Base-by-base conservation (phyloP, 169 alveolate genomes). In the Plasmodium relictum region DNA sequence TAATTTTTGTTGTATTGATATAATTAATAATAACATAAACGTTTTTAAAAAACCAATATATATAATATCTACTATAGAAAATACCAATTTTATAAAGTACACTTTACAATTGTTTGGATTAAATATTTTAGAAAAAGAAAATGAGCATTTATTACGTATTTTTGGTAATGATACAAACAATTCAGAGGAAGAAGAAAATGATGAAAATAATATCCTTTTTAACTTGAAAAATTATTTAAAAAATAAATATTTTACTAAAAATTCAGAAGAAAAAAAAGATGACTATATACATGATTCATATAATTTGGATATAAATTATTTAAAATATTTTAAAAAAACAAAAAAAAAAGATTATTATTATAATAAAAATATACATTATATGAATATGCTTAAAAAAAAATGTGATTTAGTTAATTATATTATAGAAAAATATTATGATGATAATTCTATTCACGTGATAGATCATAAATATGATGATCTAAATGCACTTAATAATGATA, bases 381-480 rank as follows among this genome's bases (percentile, higher is more conserved):
- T 68, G 39, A 61, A 52, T 20, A 52, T 83, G 8, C 73, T 83
- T 1, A 66, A 42, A 62, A 31, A 83, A 18, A 83, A 83, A 37
- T 83, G 91, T 42, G 50, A 83, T 58, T 18, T 83, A 12, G 41
- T 83, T 5, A 39, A 83, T 39, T 10, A 2, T 4, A 45, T 83
- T 20, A 68, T 83, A 2, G 45, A 44, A 6, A n/a, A 16, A 26
- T 54, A 68, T 45, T 85, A 83, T 8, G 42, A 26, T 0, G 52
- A 12, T 5, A 52, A 68, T 22, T 42, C 14, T 4, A 83, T 73
- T 8, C 86, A 68, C 10, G 37, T 89, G 18, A 41, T 76, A 0
- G 72, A 56, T 54, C 72, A 80, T 16, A 68, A 70, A 83, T 66
- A 80, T 63, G 89, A 88, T 12, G 94, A 70, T n/a, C 70, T 76